These are phyloP conservation scores for Fusarium citri DNA, from an alignment of 2,329 filamentous ascomycete species.

Conservation along the genomic window DNA sequence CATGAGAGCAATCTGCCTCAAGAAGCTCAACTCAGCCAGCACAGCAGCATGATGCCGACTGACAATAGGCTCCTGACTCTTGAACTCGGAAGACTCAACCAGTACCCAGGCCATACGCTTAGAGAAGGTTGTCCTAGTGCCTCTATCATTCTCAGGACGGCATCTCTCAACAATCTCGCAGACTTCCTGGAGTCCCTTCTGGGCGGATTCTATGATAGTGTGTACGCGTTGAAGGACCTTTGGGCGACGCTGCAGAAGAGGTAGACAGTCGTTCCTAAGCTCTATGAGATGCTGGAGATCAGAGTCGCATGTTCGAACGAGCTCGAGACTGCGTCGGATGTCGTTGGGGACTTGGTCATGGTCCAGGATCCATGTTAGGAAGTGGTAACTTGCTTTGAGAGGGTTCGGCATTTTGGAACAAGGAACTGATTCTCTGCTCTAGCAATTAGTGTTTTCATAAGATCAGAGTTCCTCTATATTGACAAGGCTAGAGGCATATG, in stretches of 20 bases:
- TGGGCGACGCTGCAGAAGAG: constrained; percentile 40
- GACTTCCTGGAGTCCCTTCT: constrained; percentile 45
- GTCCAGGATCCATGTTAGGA: constrained; percentile 36
- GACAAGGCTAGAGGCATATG: not conserved
- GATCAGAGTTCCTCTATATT: not conserved
- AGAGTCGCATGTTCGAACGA: constrained; percentile 48
- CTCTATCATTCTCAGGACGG: constrained; percentile 35
- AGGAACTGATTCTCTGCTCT: not conserved
- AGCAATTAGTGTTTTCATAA: no score
- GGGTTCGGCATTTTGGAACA: constrained; percentile 21
- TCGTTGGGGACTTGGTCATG: constrained; percentile 45
- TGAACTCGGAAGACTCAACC: constrained; percentile 44
- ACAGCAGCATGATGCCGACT: constrained; percentile 48
- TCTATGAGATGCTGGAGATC: constrained; percentile 51
- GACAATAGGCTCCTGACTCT: constrained; percentile 43
- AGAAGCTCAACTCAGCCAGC: constrained; percentile 46
- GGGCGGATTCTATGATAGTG: constrained; percentile 46
- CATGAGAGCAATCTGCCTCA: constrained; percentile 38
- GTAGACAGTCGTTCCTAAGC: constrained; percentile 46
- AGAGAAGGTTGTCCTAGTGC: constrained; percentile 33
- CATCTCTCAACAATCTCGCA: constrained; percentile 48
- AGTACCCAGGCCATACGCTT: constrained; percentile 44
- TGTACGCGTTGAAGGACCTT: constrained; percentile 46
- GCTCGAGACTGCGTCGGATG: constrained; percentile 47
- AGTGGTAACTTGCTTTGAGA: constrained; percentile 25